phyloP scores from a whole-genome alignment of 345 rosid genomes.

The Corymbia maculata region DNA sequence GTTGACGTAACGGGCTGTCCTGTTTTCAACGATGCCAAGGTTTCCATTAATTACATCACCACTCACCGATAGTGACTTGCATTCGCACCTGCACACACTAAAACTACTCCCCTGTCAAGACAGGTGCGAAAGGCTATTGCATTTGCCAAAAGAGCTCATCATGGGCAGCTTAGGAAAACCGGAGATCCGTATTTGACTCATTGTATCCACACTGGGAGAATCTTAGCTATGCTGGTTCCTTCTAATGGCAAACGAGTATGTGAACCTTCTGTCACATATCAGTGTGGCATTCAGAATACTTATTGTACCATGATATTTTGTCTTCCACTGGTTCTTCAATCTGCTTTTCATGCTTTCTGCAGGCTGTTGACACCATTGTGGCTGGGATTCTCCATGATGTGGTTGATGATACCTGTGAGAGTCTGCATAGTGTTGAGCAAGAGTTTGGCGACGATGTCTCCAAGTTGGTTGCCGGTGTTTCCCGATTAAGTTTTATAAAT shows the following conservation, averaged over 20 bases:
- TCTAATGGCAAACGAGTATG: slow-evolving; percentile 45
- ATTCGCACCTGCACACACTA: slow-evolving; percentile 8
- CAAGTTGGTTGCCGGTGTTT: slow-evolving; percentile 56
- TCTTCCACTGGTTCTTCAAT: neutral
- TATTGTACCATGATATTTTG: neutral
- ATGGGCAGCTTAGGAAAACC: slow-evolving; percentile 54
- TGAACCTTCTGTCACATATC: neutral
- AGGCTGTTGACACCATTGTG: slow-evolving; percentile 66
- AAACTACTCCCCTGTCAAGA: slow-evolving; percentile 35
- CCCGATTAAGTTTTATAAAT: slow-evolving; percentile 57
- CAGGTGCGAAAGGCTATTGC: slow-evolving; percentile 73
- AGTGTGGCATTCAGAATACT: neutral
- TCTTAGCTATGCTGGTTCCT: slow-evolving; percentile 60
- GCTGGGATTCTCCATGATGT: slow-evolving; percentile 72
- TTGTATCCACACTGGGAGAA: slow-evolving; percentile 62
- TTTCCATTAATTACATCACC: slow-evolving; percentile 5
- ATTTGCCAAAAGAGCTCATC: slow-evolving; percentile 58
- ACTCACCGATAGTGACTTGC: neutral
- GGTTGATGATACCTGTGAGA: slow-evolving; percentile 46
- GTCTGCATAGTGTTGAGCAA: slow-evolving; percentile 30
- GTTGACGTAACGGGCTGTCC: slow-evolving; percentile 56
- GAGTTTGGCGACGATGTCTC: slow-evolving; percentile 65
- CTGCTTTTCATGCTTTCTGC: neutral
- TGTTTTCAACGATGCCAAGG: slow-evolving; percentile 52
- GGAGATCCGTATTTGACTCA: slow-evolving; percentile 66